phyloP scores from a whole-genome alignment of 129 eudicot species.

The Helianthus annuus region DNA sequence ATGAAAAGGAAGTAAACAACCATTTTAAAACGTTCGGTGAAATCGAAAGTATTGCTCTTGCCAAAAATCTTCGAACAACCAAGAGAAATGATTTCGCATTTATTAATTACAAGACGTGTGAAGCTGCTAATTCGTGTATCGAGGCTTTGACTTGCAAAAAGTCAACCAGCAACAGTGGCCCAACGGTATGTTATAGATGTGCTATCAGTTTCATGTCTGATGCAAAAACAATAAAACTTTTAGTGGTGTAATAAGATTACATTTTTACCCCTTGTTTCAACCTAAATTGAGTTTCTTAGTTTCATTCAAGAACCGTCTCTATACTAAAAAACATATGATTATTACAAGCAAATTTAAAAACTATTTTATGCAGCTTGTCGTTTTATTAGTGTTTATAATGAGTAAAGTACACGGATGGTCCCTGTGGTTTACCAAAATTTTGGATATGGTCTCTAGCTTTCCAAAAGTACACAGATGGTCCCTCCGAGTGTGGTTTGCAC shows the following conservation, averaged over 20 bases:
- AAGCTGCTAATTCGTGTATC: slow-evolving; percentile 73
- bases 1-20: slow-evolving; percentile 56
- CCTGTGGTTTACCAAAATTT: no score
- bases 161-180: slow-evolving; percentile 29
- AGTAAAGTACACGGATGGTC: no score
- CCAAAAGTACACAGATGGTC: no score
- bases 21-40: slow-evolving; percentile 66
- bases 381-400: neutral
- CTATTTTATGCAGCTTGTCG: neutral
- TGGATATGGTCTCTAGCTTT: no score
- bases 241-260: neutral
- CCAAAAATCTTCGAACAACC: slow-evolving; percentile 54
- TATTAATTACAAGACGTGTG: slow-evolving; percentile 56
- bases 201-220: slow-evolving; percentile 9
- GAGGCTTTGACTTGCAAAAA: slow-evolving; percentile 48
- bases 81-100: slow-evolving; percentile 75
- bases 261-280: neutral
- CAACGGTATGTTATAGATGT: slow-evolving; percentile 44
- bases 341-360: neutral
- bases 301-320: neutral
- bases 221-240: neutral
- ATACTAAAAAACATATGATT: slow-evolving; percentile 1
- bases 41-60: slow-evolving; percentile 70
- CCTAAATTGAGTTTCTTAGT: neutral
- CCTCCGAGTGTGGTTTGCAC: no score